Evolutionary conservation across 805 yeast species (phyloP).

Genomic region (Nakazawaea ernobii): DNA sequence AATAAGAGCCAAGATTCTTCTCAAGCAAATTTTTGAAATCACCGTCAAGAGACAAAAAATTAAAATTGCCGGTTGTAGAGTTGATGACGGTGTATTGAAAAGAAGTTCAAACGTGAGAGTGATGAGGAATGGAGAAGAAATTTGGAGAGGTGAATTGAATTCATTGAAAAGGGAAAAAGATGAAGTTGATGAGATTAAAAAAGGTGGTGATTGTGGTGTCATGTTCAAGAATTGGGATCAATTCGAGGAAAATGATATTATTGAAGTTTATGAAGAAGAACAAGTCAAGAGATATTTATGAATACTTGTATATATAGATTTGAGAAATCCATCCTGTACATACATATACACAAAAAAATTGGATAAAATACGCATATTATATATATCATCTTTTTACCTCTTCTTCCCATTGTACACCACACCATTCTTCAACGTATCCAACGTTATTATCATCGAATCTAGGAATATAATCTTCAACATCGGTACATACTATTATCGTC

Average conservation of each 20-base stretch:
- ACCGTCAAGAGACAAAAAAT: conserved; percentile 49
- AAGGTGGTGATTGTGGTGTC: conserved; percentile 90
- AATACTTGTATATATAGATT: conserved; percentile 10
- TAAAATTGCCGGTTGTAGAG: conserved; percentile 85
- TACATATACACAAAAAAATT: neutral
- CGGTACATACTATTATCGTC: conserved; percentile 79
- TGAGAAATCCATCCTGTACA: neutral
- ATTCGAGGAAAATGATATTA: conserved; percentile 68
- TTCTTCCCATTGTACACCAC: conserved; percentile 85
- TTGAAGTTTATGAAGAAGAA: conserved; percentile 69
- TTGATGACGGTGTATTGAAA: conserved; percentile 60
- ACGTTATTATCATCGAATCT: conserved; percentile 54
- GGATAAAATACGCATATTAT: neutral
- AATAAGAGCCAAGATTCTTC: conserved; percentile 57
- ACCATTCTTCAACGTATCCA: conserved; percentile 78
- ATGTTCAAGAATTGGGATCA: conserved; percentile 62
- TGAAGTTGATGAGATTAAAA: conserved; percentile 68
- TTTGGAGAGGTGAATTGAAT: conserved; percentile 40
- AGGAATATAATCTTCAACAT: conserved; percentile 18
- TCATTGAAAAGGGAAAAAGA: conserved; percentile 80
- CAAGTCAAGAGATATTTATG: conserved; percentile 48
- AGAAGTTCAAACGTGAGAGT: conserved; percentile 41
- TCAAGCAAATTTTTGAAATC: conserved; percentile 70
- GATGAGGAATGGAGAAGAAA: conserved; percentile 24
- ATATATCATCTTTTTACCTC: conserved; percentile 11